Percentiles rank a stretch among this genome's conserved stretches.
These are phyloP conservation scores for Cystofilobasidium ferigula DNA, from an alignment of 768 basidiomycete species.

Conservation along the genomic window DNA sequence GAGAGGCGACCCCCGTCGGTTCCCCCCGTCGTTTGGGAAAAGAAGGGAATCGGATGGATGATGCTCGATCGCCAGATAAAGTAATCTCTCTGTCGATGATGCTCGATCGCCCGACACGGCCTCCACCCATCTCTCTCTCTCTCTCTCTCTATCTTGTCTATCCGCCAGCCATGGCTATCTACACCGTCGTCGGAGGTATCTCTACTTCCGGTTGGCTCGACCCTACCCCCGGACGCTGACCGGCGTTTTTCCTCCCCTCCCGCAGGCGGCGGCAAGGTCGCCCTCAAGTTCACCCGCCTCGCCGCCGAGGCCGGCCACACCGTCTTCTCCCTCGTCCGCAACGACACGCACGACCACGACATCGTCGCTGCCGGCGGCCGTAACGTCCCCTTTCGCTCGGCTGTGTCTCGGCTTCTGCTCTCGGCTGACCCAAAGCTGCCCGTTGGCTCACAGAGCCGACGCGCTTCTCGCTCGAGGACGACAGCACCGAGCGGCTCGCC, in stretches of 20 bases:
- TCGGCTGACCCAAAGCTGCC: no score
- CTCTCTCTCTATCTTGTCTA: no score
- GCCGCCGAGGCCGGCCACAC: not conserved
- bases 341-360: not conserved
- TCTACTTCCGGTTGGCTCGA: no score
- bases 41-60: no score
- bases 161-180: not conserved
- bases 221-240: not conserved
- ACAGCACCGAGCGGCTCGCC: not conserved
- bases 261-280: not conserved
- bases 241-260: not conserved
- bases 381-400: no score
- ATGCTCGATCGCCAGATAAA: no score
- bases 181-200: not conserved
- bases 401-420: no score
- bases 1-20: no score
- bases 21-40: no score
- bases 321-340: not conserved
- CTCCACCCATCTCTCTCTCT: no score
- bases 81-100: no score
- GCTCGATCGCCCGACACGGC: no score
- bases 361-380: not conserved
- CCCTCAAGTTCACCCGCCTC: not conserved
- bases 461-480: conserved; percentile 2
- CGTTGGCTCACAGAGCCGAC: not conserved